Percentiles rank a stretch among this genome's conserved stretches.
These are phyloP conservation scores for Ganoderma leucocontextum DNA, from an alignment of 1,284 basidiomycete species.

Conservation along the genomic window DNA sequence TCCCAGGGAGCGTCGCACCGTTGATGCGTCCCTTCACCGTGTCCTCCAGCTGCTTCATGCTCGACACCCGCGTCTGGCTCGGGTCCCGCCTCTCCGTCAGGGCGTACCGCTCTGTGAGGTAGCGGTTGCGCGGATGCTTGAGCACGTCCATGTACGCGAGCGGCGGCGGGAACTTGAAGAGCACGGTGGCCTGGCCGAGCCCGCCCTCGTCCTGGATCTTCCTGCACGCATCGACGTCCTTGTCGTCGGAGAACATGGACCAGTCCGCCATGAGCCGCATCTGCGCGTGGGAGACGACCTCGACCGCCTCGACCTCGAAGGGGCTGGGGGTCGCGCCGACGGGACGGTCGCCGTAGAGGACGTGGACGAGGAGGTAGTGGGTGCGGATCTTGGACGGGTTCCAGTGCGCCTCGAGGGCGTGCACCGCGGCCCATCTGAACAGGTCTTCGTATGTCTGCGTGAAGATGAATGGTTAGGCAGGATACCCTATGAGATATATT, in stretches of 20 bases:
- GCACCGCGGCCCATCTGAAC: not conserved
- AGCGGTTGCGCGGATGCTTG: not conserved
- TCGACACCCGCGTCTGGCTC: not conserved
- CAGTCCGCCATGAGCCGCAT: not conserved
- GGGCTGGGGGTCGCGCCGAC: not conserved
- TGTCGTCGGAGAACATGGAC: not conserved
- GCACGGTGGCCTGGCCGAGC: not conserved
- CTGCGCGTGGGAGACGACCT: not conserved
- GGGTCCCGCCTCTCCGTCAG: not conserved
- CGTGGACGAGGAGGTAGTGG: not conserved
- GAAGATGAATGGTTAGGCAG: no score
- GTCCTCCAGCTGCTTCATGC: not conserved
- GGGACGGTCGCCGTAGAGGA: not conserved
- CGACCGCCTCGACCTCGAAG: not conserved
- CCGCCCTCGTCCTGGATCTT: conserved; percentile 1
- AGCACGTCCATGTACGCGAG: not conserved
- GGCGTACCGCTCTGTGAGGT: no score
- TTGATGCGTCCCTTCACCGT: not conserved
- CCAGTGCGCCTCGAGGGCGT: not conserved
- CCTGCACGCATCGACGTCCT: not conserved
- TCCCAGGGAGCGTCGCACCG: not conserved
- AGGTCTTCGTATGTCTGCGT: not conserved
- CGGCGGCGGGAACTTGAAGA: not conserved
- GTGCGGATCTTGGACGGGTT: not conserved
- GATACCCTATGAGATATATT: no score